A percentile compares a stretch with the other conserved stretches of the same genome.
Evolutionary conservation across 345 rosid genomes (phyloP).

Genomic region (Gossypium turneri): DNA sequence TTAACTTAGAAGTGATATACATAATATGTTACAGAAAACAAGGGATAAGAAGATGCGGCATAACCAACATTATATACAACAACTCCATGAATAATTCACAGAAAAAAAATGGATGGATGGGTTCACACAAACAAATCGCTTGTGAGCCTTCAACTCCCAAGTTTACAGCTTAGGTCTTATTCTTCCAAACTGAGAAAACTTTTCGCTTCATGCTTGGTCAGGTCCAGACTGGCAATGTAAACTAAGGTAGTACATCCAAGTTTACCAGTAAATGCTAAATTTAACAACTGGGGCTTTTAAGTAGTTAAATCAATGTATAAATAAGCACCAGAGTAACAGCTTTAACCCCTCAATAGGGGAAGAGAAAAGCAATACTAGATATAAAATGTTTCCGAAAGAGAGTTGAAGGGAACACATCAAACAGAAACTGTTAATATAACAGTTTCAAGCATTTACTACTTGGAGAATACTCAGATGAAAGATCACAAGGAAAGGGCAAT

Average conservation of each 20-base stretch:
- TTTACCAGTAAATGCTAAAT: conserved; percentile 4
- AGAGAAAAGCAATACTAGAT: background rate
- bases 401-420: background rate
- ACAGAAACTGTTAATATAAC: background rate
- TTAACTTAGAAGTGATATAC: background rate
- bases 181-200: background rate
- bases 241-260: background rate
- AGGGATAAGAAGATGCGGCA: background rate
- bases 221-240: background rate
- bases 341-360: background rate
- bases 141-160: background rate
- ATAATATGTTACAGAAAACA: background rate
- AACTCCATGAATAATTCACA: conserved; percentile 8
- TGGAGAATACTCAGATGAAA: background rate
- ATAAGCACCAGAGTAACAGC: background rate
- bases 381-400: conserved; percentile 1
- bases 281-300: background rate
- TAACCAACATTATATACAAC: background rate
- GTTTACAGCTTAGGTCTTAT: background rate
- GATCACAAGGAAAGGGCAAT: background rate
- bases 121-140: background rate
- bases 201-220: background rate
- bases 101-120: background rate
- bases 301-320: background rate
- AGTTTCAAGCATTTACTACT: background rate